These are phyloP conservation scores for Schoenoplectus tabernaemontani DNA, from an alignment of 202 grass and related monocot species.

Conservation along the genomic window DNA sequence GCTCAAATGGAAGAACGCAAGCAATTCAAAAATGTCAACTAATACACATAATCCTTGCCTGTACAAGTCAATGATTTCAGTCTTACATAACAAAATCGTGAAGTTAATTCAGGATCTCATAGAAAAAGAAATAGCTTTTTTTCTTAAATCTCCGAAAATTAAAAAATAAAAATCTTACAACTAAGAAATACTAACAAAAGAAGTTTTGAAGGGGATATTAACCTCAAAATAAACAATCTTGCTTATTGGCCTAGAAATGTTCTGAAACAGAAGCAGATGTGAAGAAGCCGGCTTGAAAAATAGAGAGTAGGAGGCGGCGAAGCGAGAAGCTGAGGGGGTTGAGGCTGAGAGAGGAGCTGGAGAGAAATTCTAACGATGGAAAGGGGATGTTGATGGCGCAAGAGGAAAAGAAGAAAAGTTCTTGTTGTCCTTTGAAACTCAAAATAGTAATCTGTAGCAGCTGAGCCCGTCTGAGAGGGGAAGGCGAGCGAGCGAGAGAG, in stretches of 20 bases:
- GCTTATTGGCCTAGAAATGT: background rate
- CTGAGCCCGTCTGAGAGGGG: background rate
- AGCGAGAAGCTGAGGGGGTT: background rate
- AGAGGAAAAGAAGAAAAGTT: no score
- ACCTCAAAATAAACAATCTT: background rate
- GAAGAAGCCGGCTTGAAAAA: background rate
- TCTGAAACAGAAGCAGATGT: background rate
- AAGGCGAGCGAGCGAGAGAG: background rate
- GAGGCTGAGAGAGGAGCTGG: background rate
- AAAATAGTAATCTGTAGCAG: background rate
- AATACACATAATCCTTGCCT: background rate
- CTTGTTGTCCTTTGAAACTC: no score
- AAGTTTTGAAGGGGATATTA: background rate
- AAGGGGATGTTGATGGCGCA: no score
- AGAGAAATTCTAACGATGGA: background rate
- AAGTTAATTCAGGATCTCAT: background rate
- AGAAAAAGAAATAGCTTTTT: background rate
- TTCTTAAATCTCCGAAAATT: background rate
- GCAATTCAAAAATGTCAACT: background rate
- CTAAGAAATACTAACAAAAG: background rate
- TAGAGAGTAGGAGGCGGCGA: background rate
- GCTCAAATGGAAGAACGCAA: background rate
- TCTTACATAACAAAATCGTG: background rate
- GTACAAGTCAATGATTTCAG: background rate
- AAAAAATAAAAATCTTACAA: background rate